phyloP scores from a whole-genome alignment of 2,329 filamentous ascomycete species.

The Penicillium verrucosum region DNA sequence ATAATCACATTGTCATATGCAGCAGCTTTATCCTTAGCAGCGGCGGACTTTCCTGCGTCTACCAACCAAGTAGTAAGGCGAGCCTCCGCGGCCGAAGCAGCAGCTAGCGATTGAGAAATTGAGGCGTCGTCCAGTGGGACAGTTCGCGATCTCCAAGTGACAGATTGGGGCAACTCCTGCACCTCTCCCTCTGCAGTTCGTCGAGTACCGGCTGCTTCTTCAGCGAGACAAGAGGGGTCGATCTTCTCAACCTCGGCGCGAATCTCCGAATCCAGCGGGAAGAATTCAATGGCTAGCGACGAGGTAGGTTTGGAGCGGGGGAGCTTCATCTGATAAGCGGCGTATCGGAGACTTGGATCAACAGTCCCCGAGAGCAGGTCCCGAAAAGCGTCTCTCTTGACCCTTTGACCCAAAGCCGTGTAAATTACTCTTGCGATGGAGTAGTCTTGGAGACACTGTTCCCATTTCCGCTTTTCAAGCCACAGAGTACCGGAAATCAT shows the following conservation, averaged over 20 bases:
- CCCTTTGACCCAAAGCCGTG: constrained; percentile 62
- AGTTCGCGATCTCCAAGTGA: constrained; percentile 80
- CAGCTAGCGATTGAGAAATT: constrained; percentile 78
- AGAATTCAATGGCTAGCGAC: constrained; percentile 73
- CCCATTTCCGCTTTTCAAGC: constrained; percentile 88
- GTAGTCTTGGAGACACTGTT: constrained; percentile 70
- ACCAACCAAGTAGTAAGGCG: constrained; percentile 49
- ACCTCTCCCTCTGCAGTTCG: constrained; percentile 43
- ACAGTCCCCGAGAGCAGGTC: constrained; percentile 82
- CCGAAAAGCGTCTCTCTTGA: constrained; percentile 74
- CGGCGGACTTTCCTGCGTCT: constrained; percentile 39
- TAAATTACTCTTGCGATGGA: constrained; percentile 79
- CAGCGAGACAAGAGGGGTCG: constrained; percentile 64
- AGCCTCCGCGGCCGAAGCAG: constrained; percentile 58
- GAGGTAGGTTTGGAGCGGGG: constrained; percentile 80
- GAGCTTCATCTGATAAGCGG: constrained; percentile 85
- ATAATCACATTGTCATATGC: constrained; percentile 90
- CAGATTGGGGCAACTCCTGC: constrained; percentile 63
- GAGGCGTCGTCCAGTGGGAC: constrained; percentile 90
- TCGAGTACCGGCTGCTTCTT: constrained; percentile 53
- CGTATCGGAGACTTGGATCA: constrained; percentile 90
- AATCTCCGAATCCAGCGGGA: constrained; percentile 62
- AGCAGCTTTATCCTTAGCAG: constrained; percentile 65
- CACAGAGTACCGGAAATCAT: constrained; percentile 72
- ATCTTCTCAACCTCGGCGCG: constrained; percentile 67